Percentiles rank a stretch among this genome's conserved stretches.
These are phyloP conservation scores for Garcia nutans DNA, from an alignment of 345 rosid genomes.

Conservation along the genomic window DNA sequence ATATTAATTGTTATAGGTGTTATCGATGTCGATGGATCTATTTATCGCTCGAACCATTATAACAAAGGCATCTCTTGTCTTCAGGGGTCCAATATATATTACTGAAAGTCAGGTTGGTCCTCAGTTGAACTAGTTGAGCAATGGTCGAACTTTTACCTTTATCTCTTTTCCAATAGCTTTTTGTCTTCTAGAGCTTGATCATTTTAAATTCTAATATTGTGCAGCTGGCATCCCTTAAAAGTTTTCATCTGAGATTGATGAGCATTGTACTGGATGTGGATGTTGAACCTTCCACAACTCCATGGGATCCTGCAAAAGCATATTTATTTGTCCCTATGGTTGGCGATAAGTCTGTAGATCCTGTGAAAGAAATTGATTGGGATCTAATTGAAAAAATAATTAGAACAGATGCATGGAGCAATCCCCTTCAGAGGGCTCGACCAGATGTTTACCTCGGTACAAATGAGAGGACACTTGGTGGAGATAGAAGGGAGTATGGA, in stretches of 20 bases:
- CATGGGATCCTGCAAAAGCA: slow-evolving; percentile 99
- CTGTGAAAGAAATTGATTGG: slow-evolving; percentile 80
- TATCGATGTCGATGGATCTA: slow-evolving; percentile 99
- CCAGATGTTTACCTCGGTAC: slow-evolving; percentile 99
- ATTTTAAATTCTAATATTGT: slow-evolving; percentile 16
- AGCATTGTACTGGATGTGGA: slow-evolving; percentile 98
- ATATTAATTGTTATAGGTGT: slow-evolving; percentile 56
- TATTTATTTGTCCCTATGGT: slow-evolving; percentile 93
- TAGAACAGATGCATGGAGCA: slow-evolving; percentile 69
- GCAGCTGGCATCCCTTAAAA: slow-evolving; percentile 92
- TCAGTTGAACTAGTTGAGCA: slow-evolving; percentile 11
- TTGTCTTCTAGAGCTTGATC: not conserved
- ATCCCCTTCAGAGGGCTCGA: slow-evolving; percentile 96
- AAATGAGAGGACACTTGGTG: slow-evolving; percentile 95
- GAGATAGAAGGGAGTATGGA: slow-evolving; percentile 97
- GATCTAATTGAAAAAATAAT: slow-evolving; percentile 62
- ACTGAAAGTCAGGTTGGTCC: slow-evolving; percentile 75
- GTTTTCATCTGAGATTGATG: slow-evolving; percentile 94
- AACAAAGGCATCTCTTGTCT: slow-evolving; percentile 94
- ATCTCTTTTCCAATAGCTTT: not conserved
- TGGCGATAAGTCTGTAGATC: slow-evolving; percentile 65
- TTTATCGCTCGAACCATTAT: slow-evolving; percentile 98
- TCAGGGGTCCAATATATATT: slow-evolving; percentile 62
- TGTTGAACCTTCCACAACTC: slow-evolving; percentile 98
- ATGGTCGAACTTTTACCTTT: not conserved